Evolutionary conservation across 352 stramenopile species (phyloP), one percentile per base, ranked within the genome.

Genomic region (Phytopythium sindhum): DNA sequence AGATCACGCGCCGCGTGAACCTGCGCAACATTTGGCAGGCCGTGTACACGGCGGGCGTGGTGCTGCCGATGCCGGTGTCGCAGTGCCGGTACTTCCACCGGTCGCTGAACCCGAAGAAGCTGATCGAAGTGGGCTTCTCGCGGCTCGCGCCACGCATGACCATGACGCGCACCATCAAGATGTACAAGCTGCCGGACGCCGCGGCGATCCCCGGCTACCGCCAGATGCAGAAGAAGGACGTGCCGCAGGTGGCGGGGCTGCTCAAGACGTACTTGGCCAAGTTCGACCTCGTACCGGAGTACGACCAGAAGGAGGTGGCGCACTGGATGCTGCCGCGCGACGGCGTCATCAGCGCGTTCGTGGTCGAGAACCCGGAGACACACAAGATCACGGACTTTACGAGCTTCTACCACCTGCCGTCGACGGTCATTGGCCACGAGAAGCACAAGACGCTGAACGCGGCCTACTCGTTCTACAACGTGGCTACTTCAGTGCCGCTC

Each of bases 401-500:
- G 59, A 95, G 88, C 74, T 99, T 98, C 68, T 99, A 99, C 84
- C 96, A 99, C 72, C 74, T 99, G 59, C 97, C 97, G 47, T 99
- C 93, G 15, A 98, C 96, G 0, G 90, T 99, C 60, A 93, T 99
- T 51, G 89, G 92, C 52, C 86, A 99, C 75, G 68, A 86, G 33
- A 98, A 98, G 77, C 90, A 99, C 80, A 84, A 89, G 41, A 97
- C 87, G 48, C 85, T 99, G n/a, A 89, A 92, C 72, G 98, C 97
- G 1, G 97, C 94, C n/a, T 99, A 99, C 78, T 98, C 91, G 59
- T 99, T 98, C 68, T 99, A 99, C 84, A 99, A 99, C 66, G 80
- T 91, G 54, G 84, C 82, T 33, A 93, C 73, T 19, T 85, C 72
- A 24, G 74, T 84, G 59, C 54, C 72, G 28, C 70, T 88, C 19